phyloP scores from a whole-genome alignment of 163 green algal species.

The Scenedesmus sp. region DNA sequence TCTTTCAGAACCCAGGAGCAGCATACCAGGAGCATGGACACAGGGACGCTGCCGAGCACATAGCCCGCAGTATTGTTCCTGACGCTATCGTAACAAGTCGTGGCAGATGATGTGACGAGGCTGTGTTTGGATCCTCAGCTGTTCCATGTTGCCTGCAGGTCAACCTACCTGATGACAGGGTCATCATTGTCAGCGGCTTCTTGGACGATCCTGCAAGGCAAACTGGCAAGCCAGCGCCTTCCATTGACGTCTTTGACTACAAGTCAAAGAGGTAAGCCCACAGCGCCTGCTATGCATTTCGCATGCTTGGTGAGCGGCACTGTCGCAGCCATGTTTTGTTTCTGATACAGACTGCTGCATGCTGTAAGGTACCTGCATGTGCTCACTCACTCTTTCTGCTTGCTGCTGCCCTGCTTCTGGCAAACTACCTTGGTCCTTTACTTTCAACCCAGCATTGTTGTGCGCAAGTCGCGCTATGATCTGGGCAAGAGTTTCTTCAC shows the following conservation, averaged over 20 bases:
- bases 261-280: conserved; percentile 15
- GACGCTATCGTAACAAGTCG: no score
- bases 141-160: conserved; percentile 21
- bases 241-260: conserved; percentile 57
- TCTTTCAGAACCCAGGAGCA: no score
- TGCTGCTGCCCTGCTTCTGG: not conserved
- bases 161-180: conserved; percentile 48
- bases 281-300: not conserved
- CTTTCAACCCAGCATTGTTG: no score
- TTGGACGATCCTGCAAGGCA: conserved; percentile 49
- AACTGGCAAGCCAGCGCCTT: conserved; percentile 48
- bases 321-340: no score
- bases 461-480: conserved; percentile 47
- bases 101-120: no score
- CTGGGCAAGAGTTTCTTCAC: conserved; percentile 57
- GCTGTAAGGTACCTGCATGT: no score
- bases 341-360: not conserved
- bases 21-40: no score
- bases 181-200: conserved; percentile 56
- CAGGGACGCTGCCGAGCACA: not conserved
- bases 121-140: no score
- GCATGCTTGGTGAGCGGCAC: not conserved
- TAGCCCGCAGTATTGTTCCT: not conserved
- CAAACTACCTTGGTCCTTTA: no score
- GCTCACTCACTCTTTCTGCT: not conserved